phyloP scores from a whole-genome alignment of 2,329 filamentous ascomycete genomes.

The Davidsoniella eucalypti region DNA sequence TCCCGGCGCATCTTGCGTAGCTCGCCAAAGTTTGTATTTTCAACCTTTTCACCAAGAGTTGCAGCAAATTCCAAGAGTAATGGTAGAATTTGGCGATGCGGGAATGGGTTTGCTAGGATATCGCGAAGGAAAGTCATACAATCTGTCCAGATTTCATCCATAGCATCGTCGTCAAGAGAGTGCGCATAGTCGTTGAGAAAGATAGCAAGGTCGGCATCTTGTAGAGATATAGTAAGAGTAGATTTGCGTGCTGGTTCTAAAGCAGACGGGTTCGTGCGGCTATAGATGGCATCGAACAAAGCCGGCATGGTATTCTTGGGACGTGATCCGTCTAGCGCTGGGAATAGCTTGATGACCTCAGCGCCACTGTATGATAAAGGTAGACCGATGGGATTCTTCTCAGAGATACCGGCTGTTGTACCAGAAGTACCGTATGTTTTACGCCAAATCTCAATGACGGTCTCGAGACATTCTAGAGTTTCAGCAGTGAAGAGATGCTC shows the following conservation, averaged over 20 bases:
- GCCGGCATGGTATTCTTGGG: constrained; percentile 86
- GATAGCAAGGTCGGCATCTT: constrained; percentile 67
- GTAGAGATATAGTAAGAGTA: constrained; percentile 69
- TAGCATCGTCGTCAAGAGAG: constrained; percentile 86
- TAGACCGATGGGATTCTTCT: constrained; percentile 23
- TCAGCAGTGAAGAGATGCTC: constrained; percentile 90
- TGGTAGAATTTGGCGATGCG: constrained; percentile 79
- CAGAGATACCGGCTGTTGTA: constrained; percentile 4
- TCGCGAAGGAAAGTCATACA: constrained; percentile 84
- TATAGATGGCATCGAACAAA: constrained; percentile 92
- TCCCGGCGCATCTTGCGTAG: constrained; percentile 84
- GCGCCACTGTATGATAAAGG: constrained; percentile 28
- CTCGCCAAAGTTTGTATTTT: constrained; percentile 95
- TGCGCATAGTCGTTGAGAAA: constrained; percentile 84
- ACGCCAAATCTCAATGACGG: constrained; percentile 73
- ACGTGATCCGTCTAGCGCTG: constrained; percentile 77
- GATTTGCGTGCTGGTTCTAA: constrained; percentile 70
- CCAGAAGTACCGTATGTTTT: constrained; percentile 18
- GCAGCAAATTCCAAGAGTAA: constrained; percentile 76
- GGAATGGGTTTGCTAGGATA: constrained; percentile 81
- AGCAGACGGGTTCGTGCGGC: constrained; percentile 69
- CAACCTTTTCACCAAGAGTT: constrained; percentile 83
- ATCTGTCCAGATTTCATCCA: constrained; percentile 96
- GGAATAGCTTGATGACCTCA: constrained; percentile 69
- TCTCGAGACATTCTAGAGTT: constrained; percentile 84